Conservation (phyloP, 768 basidiomycete genomes). For the Lactifluus piperatus region DNA sequence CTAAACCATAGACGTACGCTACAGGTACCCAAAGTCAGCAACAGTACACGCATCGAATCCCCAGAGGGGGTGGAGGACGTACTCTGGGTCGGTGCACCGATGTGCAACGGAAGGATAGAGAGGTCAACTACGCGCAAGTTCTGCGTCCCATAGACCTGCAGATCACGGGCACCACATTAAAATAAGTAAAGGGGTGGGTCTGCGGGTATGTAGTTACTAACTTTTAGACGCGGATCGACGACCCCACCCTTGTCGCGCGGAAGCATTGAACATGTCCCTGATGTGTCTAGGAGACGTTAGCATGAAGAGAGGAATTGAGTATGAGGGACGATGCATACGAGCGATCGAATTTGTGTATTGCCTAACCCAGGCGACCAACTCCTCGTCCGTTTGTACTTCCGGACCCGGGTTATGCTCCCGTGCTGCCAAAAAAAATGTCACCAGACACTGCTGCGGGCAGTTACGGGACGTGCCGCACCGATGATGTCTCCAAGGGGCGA, state of each 20-base stretch:
- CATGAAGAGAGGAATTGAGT: constrained; percentile 8
- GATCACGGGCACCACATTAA: neutral
- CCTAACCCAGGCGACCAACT: constrained; percentile 20
- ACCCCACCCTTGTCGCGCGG: constrained; percentile 43
- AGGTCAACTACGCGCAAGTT: constrained; percentile 50
- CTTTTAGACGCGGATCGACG: constrained; percentile 40
- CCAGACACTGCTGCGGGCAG: neutral
- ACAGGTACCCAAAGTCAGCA: neutral
- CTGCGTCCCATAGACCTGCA: constrained; percentile 45
- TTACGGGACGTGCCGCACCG: constrained; percentile 4
- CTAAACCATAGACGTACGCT: constrained; percentile 35
- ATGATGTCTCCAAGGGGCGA: constrained; percentile 25
- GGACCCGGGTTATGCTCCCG: constrained; percentile 28
- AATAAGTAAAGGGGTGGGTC: neutral
- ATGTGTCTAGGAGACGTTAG: constrained; percentile 31
- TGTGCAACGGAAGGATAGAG: constrained; percentile 45
- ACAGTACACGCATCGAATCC: neutral
- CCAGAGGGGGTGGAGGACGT: neutral
- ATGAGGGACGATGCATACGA: constrained; percentile 16
- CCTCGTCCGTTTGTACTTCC: constrained; percentile 24
- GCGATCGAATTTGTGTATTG: neutral
- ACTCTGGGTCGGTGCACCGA: constrained; percentile 42
- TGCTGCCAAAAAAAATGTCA: constrained; percentile 8
- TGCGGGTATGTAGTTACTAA: constrained; percentile 1
- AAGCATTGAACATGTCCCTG: constrained; percentile 45